Conservation (phyloP, 768 basidiomycete genomes). For the Suillus fuscotomentosus region DNA sequence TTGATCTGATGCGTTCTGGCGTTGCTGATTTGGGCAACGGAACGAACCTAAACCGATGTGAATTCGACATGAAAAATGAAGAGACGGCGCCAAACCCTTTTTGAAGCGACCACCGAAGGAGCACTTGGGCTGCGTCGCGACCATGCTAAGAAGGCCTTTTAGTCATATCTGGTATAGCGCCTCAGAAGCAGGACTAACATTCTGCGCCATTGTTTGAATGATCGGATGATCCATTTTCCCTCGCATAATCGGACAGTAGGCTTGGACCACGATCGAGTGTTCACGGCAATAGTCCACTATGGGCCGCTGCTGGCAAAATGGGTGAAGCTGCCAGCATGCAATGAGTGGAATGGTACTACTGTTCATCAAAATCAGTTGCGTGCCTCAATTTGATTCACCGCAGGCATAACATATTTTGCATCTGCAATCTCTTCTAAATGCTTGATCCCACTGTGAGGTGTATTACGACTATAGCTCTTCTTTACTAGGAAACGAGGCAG, state of each 20-base stretch:
- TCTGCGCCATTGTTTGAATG: conserved; percentile 53
- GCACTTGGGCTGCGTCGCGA: conserved; percentile 72
- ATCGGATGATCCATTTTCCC: conserved; percentile 52
- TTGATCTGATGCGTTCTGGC: conserved; percentile 67
- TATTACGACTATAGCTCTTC: not conserved
- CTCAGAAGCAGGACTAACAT: conserved; percentile 39
- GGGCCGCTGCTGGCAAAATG: conserved; percentile 76
- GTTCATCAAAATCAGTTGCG: conserved; percentile 9
- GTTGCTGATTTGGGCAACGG: conserved; percentile 83
- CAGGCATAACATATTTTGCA: conserved; percentile 61
- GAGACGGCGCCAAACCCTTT: conserved; percentile 52
- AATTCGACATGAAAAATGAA: not conserved
- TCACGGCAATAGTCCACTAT: conserved; percentile 74
- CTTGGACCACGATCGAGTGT: conserved; percentile 63
- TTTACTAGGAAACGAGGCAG: not conserved
- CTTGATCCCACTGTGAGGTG: conserved; percentile 50
- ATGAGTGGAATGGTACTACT: not conserved
- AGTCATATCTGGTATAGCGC: not conserved
- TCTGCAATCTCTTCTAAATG: conserved; percentile 74
- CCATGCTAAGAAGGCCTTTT: conserved; percentile 38
- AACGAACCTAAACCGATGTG: conserved; percentile 50
- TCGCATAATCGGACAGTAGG: conserved; percentile 75
- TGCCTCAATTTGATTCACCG: conserved; percentile 84
- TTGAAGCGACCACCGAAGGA: conserved; percentile 91
- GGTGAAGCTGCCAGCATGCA: conserved; percentile 56